Conservation (phyloP, 192 early-diverging fungal genomes). For the Coemansia sp. region DNA sequence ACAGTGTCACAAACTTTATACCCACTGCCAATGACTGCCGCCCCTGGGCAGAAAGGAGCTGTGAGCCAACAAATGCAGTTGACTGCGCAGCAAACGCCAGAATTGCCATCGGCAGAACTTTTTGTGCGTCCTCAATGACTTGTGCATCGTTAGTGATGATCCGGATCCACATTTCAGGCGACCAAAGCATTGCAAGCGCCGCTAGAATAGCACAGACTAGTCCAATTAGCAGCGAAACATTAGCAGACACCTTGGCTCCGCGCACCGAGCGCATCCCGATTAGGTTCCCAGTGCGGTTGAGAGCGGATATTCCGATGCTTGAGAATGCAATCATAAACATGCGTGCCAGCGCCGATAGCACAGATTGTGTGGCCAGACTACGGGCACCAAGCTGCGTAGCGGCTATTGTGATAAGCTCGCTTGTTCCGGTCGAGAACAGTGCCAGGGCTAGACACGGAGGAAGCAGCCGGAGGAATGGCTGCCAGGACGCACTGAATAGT, state of each 20-base stretch:
- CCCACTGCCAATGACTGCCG: conserved; percentile 52
- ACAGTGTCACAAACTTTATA: conserved; percentile 53
- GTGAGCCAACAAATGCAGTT: conserved; percentile 59
- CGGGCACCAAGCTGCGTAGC: conserved; percentile 78
- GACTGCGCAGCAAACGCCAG: conserved; percentile 41
- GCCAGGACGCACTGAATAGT: conserved; percentile 31
- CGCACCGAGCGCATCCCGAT: conserved; percentile 53
- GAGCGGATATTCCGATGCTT: conserved; percentile 68
- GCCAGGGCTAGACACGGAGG: conserved; percentile 29
- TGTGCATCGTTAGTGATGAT: conserved; percentile 51
- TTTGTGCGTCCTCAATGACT: conserved; percentile 7
- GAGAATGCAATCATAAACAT: conserved; percentile 70
- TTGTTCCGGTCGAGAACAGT: conserved; percentile 46
- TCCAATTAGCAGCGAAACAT: conserved; percentile 19
- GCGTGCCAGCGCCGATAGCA: conserved; percentile 68
- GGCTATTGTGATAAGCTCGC: conserved; percentile 68
- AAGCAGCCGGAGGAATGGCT: conserved; percentile 28
- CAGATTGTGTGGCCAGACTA: conserved; percentile 75
- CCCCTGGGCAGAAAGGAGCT: conserved; percentile 55
- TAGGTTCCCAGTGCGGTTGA: conserved; percentile 79
- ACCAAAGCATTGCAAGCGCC: conserved; percentile 26
- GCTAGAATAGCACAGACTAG: conserved; percentile 25
- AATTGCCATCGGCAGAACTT: conserved; percentile 23
- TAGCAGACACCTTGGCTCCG: conserved; percentile 34
- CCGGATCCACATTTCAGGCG: conserved; percentile 37